Base-by-base conservation (phyloP, 2,329 filamentous ascomycete species). In the Pseudopithomyces chartarum region DNA sequence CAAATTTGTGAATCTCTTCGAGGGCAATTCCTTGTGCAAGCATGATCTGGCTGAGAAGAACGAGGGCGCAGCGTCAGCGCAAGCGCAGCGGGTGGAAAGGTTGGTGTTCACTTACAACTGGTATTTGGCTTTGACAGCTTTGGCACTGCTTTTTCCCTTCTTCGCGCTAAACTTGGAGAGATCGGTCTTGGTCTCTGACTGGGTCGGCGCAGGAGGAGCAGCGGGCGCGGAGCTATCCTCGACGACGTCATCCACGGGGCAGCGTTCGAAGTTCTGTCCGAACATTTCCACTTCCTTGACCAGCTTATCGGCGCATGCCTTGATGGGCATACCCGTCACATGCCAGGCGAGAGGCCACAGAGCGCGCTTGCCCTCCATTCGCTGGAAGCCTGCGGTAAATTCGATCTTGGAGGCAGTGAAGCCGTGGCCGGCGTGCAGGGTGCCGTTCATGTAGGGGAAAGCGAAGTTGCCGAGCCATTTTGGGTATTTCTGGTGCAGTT, bases 281-380 rank as follows among this genome's bases (percentile, higher is more conserved):
- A 98, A 99, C 79, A 90, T 82, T 78, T 91, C 87, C 55, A 98
- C 89, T 79, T 99, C 95, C 60, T 91, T 87, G 57, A 89, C 87
- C 44, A 99, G 86, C 82, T 98, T 98, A 82, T 99, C 94, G 53
- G 95, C 92, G 70, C 91, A 96, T 6, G 95, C 93, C 79, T 97
- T 97, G 82, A 99, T 99, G 8, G 73, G 70, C 89, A 99, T 96
- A 68, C 95, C 95, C 0, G 94, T 98, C 79, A 90, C 92, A 82
- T 99, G 95, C 81, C 92, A 99, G 32, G 94, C 95, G 71, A 95
- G 89, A 55, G 95, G 95, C 75, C 95, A 97, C 52, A 98, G 82
- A 55, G 89, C 84, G 52, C 89, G 85, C 82, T 94, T 94, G 71
- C 95, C 95, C 75, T 92, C 87, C 91, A 98, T 96, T 54, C 94